phyloP scores from a whole-genome alignment of 2,329 filamentous ascomycete species.

The Erysiphe pulchra region DNA sequence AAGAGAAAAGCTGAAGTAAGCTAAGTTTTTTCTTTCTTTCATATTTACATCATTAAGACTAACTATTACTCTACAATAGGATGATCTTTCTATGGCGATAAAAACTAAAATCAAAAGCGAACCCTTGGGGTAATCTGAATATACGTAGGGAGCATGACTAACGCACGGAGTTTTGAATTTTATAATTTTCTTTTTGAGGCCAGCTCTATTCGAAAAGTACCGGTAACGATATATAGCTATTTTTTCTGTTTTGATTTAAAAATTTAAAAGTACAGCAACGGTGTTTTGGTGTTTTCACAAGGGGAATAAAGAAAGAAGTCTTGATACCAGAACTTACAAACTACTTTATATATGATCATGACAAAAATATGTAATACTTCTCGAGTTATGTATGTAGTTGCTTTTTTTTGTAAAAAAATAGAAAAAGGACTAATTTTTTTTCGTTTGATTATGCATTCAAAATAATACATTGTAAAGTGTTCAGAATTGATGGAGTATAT shows the following conservation, averaged over 20 bases:
- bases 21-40: slow-evolving; percentile 1
- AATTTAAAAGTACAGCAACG: slow-evolving; percentile 3
- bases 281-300: slow-evolving; percentile 3
- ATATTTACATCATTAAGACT: not conserved
- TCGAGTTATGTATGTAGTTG: too few relatives aligned
- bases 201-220: not conserved
- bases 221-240: not conserved
- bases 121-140: slow-evolving; percentile 2
- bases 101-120: slow-evolving; percentile 12
- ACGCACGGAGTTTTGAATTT: not conserved
- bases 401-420: too few relatives aligned
- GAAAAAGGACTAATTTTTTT: too few relatives aligned
- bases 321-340: not conserved
- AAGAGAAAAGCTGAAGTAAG: slow-evolving; percentile 48
- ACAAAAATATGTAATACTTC: too few relatives aligned
- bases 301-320: not conserved
- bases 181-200: not conserved
- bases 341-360: not conserved
- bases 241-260: not conserved
- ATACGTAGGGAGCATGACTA: not conserved
- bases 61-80: slow-evolving; percentile 4
- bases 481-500: too few relatives aligned
- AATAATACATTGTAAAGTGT: too few relatives aligned
- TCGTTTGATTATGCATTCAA: too few relatives aligned
- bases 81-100: slow-evolving; percentile 8